phyloP scores from a whole-genome alignment of 208 protist genomes.

The Trypanosomatidae sp. region DNA sequence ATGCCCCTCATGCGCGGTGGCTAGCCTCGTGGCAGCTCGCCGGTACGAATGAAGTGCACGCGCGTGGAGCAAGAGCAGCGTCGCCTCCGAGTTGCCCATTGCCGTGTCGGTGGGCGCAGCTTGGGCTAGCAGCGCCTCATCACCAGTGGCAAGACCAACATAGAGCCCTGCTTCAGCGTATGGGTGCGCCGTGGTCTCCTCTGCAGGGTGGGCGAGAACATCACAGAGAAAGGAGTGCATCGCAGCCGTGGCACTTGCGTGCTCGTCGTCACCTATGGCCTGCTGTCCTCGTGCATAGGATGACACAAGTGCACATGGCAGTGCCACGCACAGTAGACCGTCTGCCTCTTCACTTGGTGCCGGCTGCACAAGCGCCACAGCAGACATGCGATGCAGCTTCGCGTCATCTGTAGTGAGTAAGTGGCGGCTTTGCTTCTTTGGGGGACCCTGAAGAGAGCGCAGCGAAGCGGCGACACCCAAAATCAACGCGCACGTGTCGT shows the following conservation, averaged over 20 bases:
- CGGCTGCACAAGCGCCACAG: neutral
- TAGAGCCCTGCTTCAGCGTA: slow-evolving; percentile 25
- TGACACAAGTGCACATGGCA: slow-evolving; percentile 1
- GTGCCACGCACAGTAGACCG: slow-evolving; percentile 1
- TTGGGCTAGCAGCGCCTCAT: slow-evolving; percentile 16
- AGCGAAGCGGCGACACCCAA: slow-evolving; percentile 5
- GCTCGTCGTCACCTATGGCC: neutral
- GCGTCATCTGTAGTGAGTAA: neutral
- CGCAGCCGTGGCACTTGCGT: neutral
- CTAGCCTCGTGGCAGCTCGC: neutral
- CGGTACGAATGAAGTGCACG: slow-evolving; percentile 9
- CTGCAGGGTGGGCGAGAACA: neutral
- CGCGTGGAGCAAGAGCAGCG: slow-evolving; percentile 3
- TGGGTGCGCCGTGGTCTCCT: neutral
- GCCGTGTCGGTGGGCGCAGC: neutral
- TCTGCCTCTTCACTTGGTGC: neutral
- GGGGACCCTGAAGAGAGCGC: neutral
- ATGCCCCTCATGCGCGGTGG: neutral
- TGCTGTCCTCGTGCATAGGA: neutral
- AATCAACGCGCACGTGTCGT: slow-evolving; percentile 19
- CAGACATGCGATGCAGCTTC: slow-evolving; percentile 9
- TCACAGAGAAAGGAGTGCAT: neutral
- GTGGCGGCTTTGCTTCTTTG: neutral
- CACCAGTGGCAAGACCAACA: slow-evolving; percentile 13
- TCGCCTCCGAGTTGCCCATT: neutral